Percentiles rank a stretch among this genome's conserved stretches.
phyloP scores from a whole-genome alignment of 78 protist genomes.

The Paulinella micropora region DNA sequence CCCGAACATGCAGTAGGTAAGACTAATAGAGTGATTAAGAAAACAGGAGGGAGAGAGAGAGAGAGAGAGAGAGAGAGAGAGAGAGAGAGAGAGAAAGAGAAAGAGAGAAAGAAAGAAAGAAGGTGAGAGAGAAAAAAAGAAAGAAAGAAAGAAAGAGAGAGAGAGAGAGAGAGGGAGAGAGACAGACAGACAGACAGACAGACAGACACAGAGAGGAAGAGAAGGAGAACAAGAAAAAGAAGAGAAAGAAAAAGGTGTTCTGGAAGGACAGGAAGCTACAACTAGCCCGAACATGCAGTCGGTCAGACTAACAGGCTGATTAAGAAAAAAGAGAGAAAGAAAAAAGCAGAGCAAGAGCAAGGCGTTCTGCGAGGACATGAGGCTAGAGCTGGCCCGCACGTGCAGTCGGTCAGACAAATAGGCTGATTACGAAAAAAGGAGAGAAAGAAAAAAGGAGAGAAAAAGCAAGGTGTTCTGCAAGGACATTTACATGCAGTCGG shows the following conservation, averaged over 20 bases:
- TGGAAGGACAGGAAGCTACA: neutral
- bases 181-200: neutral
- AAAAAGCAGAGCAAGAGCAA: too few species aligned
- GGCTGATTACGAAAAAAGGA: too few species aligned
- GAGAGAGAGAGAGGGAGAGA: neutral
- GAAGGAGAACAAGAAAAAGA: neutral
- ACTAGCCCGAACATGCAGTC: neutral
- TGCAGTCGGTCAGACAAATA: too few species aligned
- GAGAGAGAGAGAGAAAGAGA: neutral
- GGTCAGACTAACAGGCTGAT: neutral
- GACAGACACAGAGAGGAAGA: neutral
- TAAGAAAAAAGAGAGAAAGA: too few species aligned
- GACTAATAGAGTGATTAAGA: neutral
- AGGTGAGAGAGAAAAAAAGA: neutral
- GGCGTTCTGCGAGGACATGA: too few species aligned
- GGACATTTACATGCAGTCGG: too few species aligned
- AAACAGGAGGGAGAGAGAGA: neutral
- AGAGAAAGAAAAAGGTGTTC: constrained; percentile 6
- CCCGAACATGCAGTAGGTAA: neutral
- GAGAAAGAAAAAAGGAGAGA: neutral
- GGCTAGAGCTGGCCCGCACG: too few species aligned
- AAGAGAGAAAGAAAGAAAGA: neutral
- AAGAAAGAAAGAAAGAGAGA: neutral
- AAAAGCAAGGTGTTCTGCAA: too few species aligned
- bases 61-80: neutral